These are phyloP conservation scores for Leccinum truebloodii DNA, from an alignment of 768 basidiomycete species.

Conservation along the genomic window DNA sequence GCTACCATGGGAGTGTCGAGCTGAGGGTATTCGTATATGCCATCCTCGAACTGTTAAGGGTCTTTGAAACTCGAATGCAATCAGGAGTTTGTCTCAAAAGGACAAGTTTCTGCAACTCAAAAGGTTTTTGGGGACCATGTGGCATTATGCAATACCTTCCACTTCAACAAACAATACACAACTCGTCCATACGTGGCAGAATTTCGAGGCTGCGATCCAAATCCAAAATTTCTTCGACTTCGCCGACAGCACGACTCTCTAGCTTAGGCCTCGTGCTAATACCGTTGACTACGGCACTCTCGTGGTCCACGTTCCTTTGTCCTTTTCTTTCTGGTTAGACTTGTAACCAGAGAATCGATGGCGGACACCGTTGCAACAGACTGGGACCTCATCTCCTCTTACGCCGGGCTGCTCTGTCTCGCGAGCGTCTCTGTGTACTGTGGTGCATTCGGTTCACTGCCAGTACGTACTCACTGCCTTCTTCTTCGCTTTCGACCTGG, in stretches of 20 bases:
- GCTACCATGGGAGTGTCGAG: neutral
- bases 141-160: slow-evolving; percentile 3
- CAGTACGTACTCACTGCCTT: slow-evolving; percentile 43
- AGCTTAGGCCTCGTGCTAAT: neutral
- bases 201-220: neutral
- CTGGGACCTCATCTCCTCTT: slow-evolving; percentile 66
- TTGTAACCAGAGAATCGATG: slow-evolving; percentile 7
- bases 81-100: neutral
- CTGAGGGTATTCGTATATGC: neutral
- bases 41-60: neutral
- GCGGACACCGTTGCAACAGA: slow-evolving; percentile 29
- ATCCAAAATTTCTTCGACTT: neutral
- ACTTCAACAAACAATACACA: slow-evolving; percentile 18
- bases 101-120: neutral
- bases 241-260: neutral
- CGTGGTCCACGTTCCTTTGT: slow-evolving; percentile 2
- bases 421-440: slow-evolving; percentile 68
- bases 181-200: slow-evolving; percentile 16
- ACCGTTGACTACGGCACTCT: neutral
- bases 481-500: neutral
- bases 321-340: neutral
- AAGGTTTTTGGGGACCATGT: too few species aligned
- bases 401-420: slow-evolving; percentile 64
- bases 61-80: neutral
- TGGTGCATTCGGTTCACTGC: slow-evolving; percentile 68